phyloP scores from a whole-genome alignment of 1,284 basidiomycete genomes.

The Mycosarcoma mackinlayi region DNA sequence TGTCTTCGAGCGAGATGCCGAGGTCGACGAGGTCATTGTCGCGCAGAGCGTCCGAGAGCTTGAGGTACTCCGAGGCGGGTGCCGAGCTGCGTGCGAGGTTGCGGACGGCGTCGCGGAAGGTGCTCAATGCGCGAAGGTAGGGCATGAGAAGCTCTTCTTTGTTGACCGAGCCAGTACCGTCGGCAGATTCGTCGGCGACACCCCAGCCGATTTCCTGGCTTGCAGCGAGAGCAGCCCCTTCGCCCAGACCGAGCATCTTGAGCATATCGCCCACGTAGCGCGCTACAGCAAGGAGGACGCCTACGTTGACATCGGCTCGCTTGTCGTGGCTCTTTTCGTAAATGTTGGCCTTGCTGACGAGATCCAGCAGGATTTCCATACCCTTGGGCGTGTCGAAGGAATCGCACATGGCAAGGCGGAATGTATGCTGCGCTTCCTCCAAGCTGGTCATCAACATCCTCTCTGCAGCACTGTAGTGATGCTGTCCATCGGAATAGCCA shows the following conservation, averaged over 20 bases:
- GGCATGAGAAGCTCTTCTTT: constrained; percentile 88
- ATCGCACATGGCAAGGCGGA: constrained; percentile 92
- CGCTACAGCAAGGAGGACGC: constrained; percentile 79
- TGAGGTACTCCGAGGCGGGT: constrained; percentile 56
- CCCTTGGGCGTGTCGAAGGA: constrained; percentile 96
- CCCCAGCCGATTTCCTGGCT: constrained; percentile 64
- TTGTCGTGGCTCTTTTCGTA: constrained; percentile 74
- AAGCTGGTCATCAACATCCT: constrained; percentile 72
- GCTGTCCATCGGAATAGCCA: constrained; percentile 71
- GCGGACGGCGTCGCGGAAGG: constrained; percentile 91
- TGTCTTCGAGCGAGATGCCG: constrained; percentile 95
- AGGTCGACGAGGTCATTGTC: constrained; percentile 90
- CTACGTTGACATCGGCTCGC: constrained; percentile 74
- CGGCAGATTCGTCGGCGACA: constrained; percentile 34
- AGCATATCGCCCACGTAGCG: constrained; percentile 90
- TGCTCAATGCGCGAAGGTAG: constrained; percentile 84
- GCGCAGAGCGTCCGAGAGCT: constrained; percentile 79
- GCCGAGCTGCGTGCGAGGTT: constrained; percentile 76
- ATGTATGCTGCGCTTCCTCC: constrained; percentile 79
- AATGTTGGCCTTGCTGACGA: constrained; percentile 88
- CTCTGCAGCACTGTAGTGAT: constrained; percentile 69
- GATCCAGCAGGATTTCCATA: constrained; percentile 79
- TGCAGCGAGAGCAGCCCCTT: constrained; percentile 71
- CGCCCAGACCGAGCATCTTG: constrained; percentile 92
- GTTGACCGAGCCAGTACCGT: constrained; percentile 70